Base-by-base conservation (phyloP, 129 eudicot species). In the Logfia minima region DNA sequence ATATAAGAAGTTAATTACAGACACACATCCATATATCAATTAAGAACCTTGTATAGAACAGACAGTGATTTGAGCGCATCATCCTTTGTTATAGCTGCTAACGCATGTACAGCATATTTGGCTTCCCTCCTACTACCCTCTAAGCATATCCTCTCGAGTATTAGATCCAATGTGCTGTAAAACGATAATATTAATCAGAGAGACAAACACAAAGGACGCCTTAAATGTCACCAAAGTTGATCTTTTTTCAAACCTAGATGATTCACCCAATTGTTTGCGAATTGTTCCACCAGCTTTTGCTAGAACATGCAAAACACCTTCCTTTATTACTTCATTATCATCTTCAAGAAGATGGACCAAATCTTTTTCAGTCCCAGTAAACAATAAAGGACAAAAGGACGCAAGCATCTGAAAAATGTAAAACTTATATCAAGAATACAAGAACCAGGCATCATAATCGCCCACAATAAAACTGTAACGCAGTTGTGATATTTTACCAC, bases 71-170 rank as follows among this genome's bases (percentile, higher is more conserved):
- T 88, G 32, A 89, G 92, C 43, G 88, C 97, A 52, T 87, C 99
- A 85, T 94, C 94, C 82, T 91, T 94, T 60, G 96, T 91, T 72
- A 94, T 92, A 48, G 99, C 88, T 48, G 92, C 97, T 70, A 94
- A 88, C 6, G 97, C 97, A 82, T 85, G 96, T 68, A 94, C 94
- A 74, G 99, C 97, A 85, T 91, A 91, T 82, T 91, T 94, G 62
- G 99, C 99, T 83, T 91, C 94, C 93, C 97, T 86, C 78, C 99
- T 85, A 78, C 90, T 91, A 74, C 99, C 99, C 82, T 91, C 97
- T 70, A 87, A 79, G 80, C 99, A 94, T 76, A 91, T 82, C 28
- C 92, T 85, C 84, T 94, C 99, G 63, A 94, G 84, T 35, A 86
- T 82, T 63, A 89, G 88, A 81, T 89, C 93, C 79, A 94, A 82